Base-by-base conservation (phyloP, 2,329 filamentous ascomycete genomes). In the Aspergillus floridensis region DNA sequence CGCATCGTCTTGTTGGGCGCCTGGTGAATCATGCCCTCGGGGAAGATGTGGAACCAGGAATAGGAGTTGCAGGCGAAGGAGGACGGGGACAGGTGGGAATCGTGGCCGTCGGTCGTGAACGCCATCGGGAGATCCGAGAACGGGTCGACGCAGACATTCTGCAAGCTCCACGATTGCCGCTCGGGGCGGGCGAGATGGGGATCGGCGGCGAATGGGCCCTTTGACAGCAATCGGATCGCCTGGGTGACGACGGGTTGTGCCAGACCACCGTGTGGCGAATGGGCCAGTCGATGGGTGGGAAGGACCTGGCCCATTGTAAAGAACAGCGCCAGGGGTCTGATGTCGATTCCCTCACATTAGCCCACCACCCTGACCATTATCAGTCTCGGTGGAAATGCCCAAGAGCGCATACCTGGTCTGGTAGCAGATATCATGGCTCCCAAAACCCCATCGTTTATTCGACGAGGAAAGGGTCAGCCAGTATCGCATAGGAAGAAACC, bases 381-480 rank as follows among this genome's bases (percentile, higher is more conserved):
- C 26, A n/a, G 22, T 47, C 29, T 12, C 16, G 10, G 10, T 21
- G n/a, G 7, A 5, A 14, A 24, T 35, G 47, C 6, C 5, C 2
- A n/a, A 12, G 10, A 7, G 22, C 7, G 19, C 67, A 62, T 78
- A 95, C 91, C 86, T 88, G 72, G 91, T 93, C 69, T 88, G 88
- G 76, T 96, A 99, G 78, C 93, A 97, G 61, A 99, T 93, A 75
- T 99, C 95, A 74, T 97, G 91, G 69, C 92, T 96, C 24, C 91
- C 95, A 57, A 99, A 84, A 10, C 88, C 87, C 92, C 93, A 98
- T 73, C 95, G 86, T 70, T 92, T 82, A 72, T 93, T 95, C 67
- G 72, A 77, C 7, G 71, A 72, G 58, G 84, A 81, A 21, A 90
- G 86, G 60, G 88, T 86, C 69, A 90, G 86, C 64, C 85, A 80